phyloP scores from a whole-genome alignment of 2,329 filamentous ascomycete species.

The Diaporthe batatas region DNA sequence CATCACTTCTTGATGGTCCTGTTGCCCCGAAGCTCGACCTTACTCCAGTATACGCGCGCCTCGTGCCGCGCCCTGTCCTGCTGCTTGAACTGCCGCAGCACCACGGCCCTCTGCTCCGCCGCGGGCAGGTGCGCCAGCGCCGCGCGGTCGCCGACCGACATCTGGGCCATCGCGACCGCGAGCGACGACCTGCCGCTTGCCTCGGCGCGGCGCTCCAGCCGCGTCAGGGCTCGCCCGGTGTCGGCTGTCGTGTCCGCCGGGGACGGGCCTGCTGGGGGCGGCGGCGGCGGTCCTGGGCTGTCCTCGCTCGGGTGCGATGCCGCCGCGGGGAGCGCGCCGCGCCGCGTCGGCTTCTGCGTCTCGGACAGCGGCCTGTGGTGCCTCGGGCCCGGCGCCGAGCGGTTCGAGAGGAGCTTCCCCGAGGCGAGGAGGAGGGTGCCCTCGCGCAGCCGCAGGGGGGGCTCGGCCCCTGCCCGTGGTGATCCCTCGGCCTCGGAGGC shows the following conservation, averaged over 20 bases:
- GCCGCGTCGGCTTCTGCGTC: not conserved
- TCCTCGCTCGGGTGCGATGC: not conserved
- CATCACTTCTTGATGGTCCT: slow-evolving; percentile 9
- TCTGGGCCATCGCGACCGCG: slow-evolving; percentile 5
- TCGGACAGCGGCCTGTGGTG: slow-evolving; percentile 23
- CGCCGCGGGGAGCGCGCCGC: not conserved
- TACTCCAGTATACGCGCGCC: slow-evolving; percentile 43
- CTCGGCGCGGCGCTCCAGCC: slow-evolving; percentile 27
- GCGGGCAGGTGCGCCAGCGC: slow-evolving; percentile 49
- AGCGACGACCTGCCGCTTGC: slow-evolving; percentile 12
- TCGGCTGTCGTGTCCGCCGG: not conserved
- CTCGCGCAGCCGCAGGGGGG: slow-evolving; percentile 38
- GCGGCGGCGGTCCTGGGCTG: too few species aligned
- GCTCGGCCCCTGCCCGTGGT: not conserved
- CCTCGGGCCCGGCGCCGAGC: slow-evolving; percentile 40
- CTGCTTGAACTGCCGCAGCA: slow-evolving; percentile 49
- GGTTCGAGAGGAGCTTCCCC: slow-evolving; percentile 51
- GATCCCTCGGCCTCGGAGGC: not conserved
- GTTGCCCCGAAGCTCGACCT: slow-evolving; percentile 42
- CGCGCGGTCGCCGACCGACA: slow-evolving; percentile 48
- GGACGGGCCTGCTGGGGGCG: not conserved
- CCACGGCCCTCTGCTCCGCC: slow-evolving; percentile 48
- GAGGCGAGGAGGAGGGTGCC: slow-evolving; percentile 51
- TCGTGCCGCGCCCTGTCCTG: slow-evolving; percentile 46
- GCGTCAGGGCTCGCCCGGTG: slow-evolving; percentile 7